Base-by-base conservation (phyloP, 345 rosid species). In the Hypericum androsaemum region DNA sequence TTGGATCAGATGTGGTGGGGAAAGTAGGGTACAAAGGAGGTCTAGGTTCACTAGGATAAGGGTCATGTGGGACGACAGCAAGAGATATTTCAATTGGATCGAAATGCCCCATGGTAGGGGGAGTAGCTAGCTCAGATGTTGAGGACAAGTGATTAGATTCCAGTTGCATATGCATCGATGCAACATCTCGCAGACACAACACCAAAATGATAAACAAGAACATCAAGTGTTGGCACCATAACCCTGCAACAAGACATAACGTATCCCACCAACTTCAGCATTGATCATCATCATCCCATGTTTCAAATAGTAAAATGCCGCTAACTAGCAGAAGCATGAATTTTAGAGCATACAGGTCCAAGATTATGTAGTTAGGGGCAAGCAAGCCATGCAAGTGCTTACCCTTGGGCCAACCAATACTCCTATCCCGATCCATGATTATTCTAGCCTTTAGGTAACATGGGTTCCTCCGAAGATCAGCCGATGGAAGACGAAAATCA, bases 81-180 rank as follows among this genome's bases (percentile, higher is more conserved):
- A 96, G 96, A 0, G 98, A 90, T 73, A 90, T 87, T 71, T 87
- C 79, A 59, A 84, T 82, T 46, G 98, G 98, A 73, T 83, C 88
- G 66, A 87, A 78, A 60, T 75, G 65, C 64, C 73, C 89, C 61
- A 54, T 72, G 39, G 61, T 70, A 13, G 98, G 96, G 47, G 96
- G 86, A 62, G 73, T 74, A 43, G 89, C 86, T 42, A 83, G 67
- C 72, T 74, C 82, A 56, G 79, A 59, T 15, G 70, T 59, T 3
- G 88, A 66, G 10, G 82, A 72, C 41, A 64, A 58, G 61, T 72
- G 85, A 64, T 61, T 79, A 45, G 74, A 64, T 53, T 71, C 70
- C 54, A 70, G 43, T 39, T 62, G 35, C 41, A 57, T 71, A 63
- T 67, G 71, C 58, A 58, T 58, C 5, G 86, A 69, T 56, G 58